These are phyloP conservation scores for Botrytis cinerea DNA, from an alignment of 2,329 filamentous ascomycete species.

Conservation along the genomic window DNA sequence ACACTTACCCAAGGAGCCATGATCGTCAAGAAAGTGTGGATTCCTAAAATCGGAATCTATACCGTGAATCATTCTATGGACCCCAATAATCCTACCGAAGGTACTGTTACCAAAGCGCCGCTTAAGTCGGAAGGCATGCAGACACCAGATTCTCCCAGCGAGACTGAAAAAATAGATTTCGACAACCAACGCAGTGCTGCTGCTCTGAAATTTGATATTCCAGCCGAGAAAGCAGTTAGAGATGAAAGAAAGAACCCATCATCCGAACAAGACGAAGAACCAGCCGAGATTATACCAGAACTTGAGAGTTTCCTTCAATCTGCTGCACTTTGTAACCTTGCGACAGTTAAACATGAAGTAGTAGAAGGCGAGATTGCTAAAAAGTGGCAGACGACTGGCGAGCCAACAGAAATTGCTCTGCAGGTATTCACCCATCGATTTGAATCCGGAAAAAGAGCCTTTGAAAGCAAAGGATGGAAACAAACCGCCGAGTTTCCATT, in stretches of 20 bases:
- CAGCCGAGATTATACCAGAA: slow-evolving; percentile 44
- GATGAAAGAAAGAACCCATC: slow-evolving; percentile 38
- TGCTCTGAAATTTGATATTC: slow-evolving; percentile 51
- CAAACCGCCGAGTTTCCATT: slow-evolving; percentile 71
- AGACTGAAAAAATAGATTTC: slow-evolving; percentile 54
- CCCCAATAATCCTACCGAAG: slow-evolving; percentile 57
- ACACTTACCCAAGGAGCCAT: slow-evolving; percentile 62
- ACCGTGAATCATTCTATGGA: slow-evolving; percentile 54
- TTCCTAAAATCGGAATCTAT: slow-evolving; percentile 54
- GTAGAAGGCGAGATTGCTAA: slow-evolving; percentile 56
- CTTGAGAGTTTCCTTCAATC: slow-evolving; percentile 61
- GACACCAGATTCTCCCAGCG: slow-evolving; percentile 27
- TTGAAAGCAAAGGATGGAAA: slow-evolving; percentile 52
- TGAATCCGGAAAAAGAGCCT: slow-evolving; percentile 54
- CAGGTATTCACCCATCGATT: slow-evolving; percentile 74
- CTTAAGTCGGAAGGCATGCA: slow-evolving; percentile 8
- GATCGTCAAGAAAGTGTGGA: slow-evolving; percentile 60
- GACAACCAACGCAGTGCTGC: slow-evolving; percentile 61
- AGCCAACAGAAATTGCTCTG: slow-evolving; percentile 72
- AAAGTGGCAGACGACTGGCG: slow-evolving; percentile 64
- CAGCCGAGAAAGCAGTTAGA: slow-evolving; percentile 48
- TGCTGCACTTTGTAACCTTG: slow-evolving; percentile 60
- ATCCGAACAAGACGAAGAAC: slow-evolving; percentile 28
- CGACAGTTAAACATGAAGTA: slow-evolving; percentile 66
- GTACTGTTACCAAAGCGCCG: slow-evolving; percentile 45